Conservation (phyloP, 208 protist species). For the Trypanosoma cruzi region DNA sequence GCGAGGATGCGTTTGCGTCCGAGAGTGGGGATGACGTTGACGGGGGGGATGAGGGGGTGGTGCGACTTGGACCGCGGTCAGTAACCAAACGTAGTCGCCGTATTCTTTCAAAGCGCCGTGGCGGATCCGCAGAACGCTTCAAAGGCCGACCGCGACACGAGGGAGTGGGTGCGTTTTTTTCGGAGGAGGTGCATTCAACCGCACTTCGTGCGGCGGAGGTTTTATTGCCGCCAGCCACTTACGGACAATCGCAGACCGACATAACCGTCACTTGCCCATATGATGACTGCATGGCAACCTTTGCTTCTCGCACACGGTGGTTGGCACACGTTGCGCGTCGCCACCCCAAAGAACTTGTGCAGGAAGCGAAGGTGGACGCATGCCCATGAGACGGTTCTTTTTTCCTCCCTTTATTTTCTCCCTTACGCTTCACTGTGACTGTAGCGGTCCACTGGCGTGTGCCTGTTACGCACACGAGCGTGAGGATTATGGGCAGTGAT, state of each 20-base stretch:
- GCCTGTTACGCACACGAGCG: too few relatives aligned
- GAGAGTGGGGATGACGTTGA: slow-evolving; percentile 9
- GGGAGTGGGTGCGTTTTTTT: not conserved
- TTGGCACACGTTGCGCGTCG: slow-evolving; percentile 39
- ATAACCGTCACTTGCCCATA: slow-evolving; percentile 42
- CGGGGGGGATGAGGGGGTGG: slow-evolving; percentile 1
- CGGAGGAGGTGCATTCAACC: not conserved
- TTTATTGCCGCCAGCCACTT: not conserved
- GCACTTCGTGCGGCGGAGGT: not conserved
- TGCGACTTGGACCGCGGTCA: not conserved
- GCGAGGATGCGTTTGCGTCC: slow-evolving; percentile 58
- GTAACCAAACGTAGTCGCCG: slow-evolving; percentile 22
- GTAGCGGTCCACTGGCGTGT: too few relatives aligned
- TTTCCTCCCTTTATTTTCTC: not conserved
- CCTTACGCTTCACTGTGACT: too few relatives aligned
- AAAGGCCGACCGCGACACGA: not conserved
- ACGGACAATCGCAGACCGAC: not conserved
- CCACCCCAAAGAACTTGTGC: slow-evolving; percentile 37
- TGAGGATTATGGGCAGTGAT: too few relatives aligned
- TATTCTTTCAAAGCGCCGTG: slow-evolving; percentile 29
- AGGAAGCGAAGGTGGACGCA: not conserved
- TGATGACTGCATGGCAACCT: slow-evolving; percentile 42
- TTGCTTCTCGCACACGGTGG: slow-evolving; percentile 39
- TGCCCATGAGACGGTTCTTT: not conserved
- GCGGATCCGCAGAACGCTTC: not conserved